A percentile compares a stretch with the other conserved stretches of the same genome.
These are phyloP conservation scores for Aureobasidium pullulans DNA, from an alignment of 2,329 filamentous ascomycete genomes.

Conservation along the genomic window DNA sequence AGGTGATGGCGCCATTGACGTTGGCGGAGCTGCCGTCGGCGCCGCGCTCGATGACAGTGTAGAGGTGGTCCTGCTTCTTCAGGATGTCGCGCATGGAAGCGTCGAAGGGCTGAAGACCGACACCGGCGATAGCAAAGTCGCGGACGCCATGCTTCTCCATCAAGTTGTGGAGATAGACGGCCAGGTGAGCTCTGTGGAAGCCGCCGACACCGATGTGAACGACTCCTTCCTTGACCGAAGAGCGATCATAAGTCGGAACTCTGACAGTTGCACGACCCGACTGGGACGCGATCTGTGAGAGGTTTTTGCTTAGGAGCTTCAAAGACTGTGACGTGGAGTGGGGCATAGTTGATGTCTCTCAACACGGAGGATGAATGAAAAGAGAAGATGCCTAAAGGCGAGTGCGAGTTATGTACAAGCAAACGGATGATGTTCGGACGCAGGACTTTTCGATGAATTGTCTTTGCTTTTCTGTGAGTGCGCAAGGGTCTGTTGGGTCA, in stretches of 20 bases:
- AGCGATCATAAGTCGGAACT: conserved; percentile 39
- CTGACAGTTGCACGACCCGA: conserved; percentile 21
- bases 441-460: conserved; percentile 1
- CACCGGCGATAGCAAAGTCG: conserved; percentile 46
- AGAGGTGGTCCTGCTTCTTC: conserved; percentile 43
- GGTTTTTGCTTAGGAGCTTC: conserved; percentile 35
- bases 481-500: neutral
- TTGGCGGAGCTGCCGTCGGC: conserved; percentile 43
- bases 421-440: conserved; percentile 3
- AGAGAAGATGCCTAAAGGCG: neutral
- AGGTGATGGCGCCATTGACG: conserved; percentile 47
- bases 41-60: conserved; percentile 50
- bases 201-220: conserved; percentile 49
- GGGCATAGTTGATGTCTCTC: conserved; percentile 13
- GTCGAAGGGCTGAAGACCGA: conserved; percentile 46
- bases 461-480: conserved; percentile 2
- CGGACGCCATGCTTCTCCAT: conserved; percentile 39
- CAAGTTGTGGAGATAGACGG: conserved; percentile 45
- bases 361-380: conserved; percentile 20
- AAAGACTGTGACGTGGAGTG: conserved; percentile 27
- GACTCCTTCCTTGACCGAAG: conserved; percentile 45
- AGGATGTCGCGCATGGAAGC: conserved; percentile 46
- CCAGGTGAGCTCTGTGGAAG: conserved; percentile 49
- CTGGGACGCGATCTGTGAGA: conserved; percentile 30
- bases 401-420: conserved; percentile 1